Base-by-base conservation (phyloP, 148 eudicot species). In the Fagopyrum tataricum region DNA sequence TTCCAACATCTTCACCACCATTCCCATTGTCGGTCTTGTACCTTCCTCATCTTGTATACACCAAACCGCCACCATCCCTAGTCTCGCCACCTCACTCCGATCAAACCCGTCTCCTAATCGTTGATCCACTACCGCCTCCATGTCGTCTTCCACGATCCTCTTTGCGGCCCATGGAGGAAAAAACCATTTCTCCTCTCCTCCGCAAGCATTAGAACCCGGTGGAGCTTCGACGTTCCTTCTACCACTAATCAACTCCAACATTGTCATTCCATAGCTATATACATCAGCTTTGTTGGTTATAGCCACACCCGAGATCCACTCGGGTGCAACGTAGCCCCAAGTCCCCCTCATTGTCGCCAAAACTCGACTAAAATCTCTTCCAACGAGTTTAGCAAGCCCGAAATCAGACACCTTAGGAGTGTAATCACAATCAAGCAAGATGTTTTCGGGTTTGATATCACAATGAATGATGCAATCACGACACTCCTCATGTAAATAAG, bases 311-410 rank as follows among this genome's bases (percentile, higher is more conserved):
- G 93, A 88, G 47, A 91, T 91, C 97, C 97, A 91, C 79, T 91
- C 97, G 0, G 97, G 97, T 4, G 97, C 97, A 14, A 91, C 91
- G 47, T 91, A 91, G 1, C 97, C 97, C 91, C 93, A 83, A 1
- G 97, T 91, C 0, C 97, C 97, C 55, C 93, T 85, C 97, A 87
- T 89, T 15, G 93, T 87, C 0, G 88, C 91, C 72, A 91, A 75
- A 4, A 91, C 97, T 72, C 93, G 66, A 67, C 93, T 88, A 44
- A 84, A 85, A 77, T 91, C 97, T n/a, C 97, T 79, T 6, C 97
- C 91, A 5, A 91, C 78, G 17, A 91, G 83, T 86, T 87, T 89
- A 0, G 97, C 97, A 52, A 91, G 42, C 77, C 97, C 97, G 72
- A 91, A 91, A 82, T 91, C 97, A 6, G 97, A 87, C 14, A 91